Conservation (phyloP, 495 filamentous ascomycete species). For the Friedmanniomyces endolithicus region DNA sequence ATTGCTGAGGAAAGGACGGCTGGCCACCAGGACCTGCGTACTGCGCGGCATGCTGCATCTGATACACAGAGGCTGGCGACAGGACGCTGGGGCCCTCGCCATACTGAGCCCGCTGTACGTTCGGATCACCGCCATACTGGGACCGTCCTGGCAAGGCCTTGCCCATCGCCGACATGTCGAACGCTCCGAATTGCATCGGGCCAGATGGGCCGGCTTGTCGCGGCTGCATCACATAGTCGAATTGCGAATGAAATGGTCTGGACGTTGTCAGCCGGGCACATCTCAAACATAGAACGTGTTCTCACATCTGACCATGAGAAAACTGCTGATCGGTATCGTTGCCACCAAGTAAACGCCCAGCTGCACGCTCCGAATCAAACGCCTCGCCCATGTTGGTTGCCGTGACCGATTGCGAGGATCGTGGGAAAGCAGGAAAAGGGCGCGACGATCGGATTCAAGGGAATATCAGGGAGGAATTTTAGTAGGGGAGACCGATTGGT, state of each 20-base stretch:
- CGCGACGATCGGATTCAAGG: too few species aligned
- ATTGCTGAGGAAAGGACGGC: neutral
- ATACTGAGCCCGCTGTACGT: neutral
- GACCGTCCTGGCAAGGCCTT: neutral
- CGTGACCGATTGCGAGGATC: too few species aligned
- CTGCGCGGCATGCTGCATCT: constrained; percentile 8
- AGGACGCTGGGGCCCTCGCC: neutral
- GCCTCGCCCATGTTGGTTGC: too few species aligned
- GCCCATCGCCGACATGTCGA: constrained; percentile 7
- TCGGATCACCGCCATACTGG: neutral
- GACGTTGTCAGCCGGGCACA: neutral
- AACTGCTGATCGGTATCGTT: neutral
- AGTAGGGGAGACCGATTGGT: too few species aligned
- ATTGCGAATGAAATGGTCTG: neutral
- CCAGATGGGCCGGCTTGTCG: neutral
- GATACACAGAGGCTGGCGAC: constrained; percentile 3
- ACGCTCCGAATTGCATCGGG: neutral
- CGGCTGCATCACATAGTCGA: neutral
- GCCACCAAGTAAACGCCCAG: too few species aligned
- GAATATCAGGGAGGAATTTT: too few species aligned
- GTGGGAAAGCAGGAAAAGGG: too few species aligned
- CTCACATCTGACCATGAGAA: neutral
- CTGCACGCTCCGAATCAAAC: too few species aligned
- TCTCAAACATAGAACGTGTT: neutral
- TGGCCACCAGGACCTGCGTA: neutral